Percentiles rank a stretch among this genome's conserved stretches.
These are phyloP conservation scores for Calophaca sinica DNA, from an alignment of 306 rosid species.

Conservation along the genomic window DNA sequence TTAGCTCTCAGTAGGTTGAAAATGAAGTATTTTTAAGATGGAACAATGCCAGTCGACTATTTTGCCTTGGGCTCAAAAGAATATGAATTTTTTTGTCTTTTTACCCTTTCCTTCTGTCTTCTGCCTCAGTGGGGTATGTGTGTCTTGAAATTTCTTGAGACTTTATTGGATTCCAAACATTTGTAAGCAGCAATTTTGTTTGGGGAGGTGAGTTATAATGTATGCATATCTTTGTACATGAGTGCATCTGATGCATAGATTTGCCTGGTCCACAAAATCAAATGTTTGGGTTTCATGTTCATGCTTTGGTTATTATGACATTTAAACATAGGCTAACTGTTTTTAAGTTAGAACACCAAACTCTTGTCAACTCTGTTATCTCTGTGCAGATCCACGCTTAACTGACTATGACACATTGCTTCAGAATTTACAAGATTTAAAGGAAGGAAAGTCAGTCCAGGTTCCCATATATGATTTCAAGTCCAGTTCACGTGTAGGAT, in stretches of 20 bases:
- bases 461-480: constrained; percentile 98
- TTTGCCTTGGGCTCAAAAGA: constrained; percentile 2
- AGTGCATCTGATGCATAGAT: constrained; percentile 11
- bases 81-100: background rate
- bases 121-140: background rate
- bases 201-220: constrained; percentile 15
- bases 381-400: constrained; percentile 90
- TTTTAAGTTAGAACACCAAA: constrained; percentile 40
- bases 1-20: background rate
- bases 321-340: constrained; percentile 24
- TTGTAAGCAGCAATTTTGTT: constrained; percentile 19
- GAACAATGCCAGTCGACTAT: constrained; percentile 4
- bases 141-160: constrained; percentile 15
- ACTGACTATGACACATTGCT: constrained; percentile 95
- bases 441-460: constrained; percentile 79
- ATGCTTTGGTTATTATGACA: constrained; percentile 38
- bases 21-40: constrained; percentile 14
- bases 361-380: constrained; percentile 37
- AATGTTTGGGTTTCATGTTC: constrained; percentile 31
- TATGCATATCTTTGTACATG: background rate
- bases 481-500: constrained; percentile 90
- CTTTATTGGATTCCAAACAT: constrained; percentile 15
- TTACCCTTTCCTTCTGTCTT: constrained; percentile 7
- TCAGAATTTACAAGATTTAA: constrained; percentile 85
- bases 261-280: constrained; percentile 31